These are phyloP conservation scores for Rhizophagus clarus DNA, from an alignment of 192 early-diverging fungal species.

Conservation along the genomic window DNA sequence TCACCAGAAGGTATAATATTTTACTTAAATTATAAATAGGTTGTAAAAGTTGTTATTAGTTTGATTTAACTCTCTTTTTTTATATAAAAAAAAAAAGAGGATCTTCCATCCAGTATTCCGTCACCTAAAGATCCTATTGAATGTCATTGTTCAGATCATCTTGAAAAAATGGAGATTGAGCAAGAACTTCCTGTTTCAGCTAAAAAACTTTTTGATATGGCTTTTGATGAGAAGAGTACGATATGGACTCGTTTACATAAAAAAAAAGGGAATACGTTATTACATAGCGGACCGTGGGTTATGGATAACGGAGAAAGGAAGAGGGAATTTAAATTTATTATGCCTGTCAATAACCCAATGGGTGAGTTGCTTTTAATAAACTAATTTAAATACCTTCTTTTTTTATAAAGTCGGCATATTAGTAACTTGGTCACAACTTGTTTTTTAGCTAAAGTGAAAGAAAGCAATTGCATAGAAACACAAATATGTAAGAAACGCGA, in stretches of 20 bases:
- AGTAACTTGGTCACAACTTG: neutral
- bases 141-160: slow-evolving; percentile 70
- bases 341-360: slow-evolving; percentile 76
- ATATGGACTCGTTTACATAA: slow-evolving; percentile 55
- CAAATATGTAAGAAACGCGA: slow-evolving; percentile 56
- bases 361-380: slow-evolving; percentile 36
- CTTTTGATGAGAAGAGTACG: slow-evolving; percentile 57
- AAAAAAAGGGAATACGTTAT: slow-evolving; percentile 40
- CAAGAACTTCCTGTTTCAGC: slow-evolving; percentile 56
- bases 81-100: slow-evolving; percentile 40
- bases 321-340: slow-evolving; percentile 60
- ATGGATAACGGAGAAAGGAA: slow-evolving; percentile 32
- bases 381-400: neutral
- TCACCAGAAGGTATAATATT: neutral
- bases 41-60: too few relatives aligned
- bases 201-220: slow-evolving; percentile 58
- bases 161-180: slow-evolving; percentile 63
- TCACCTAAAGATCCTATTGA: slow-evolving; percentile 49
- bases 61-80: neutral
- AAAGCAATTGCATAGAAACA: slow-evolving; percentile 63
- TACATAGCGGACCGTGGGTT: slow-evolving; percentile 4
- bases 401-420: neutral
- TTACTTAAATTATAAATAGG: neutral
- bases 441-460: slow-evolving; percentile 65
- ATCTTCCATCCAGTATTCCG: slow-evolving; percentile 49